Base-by-base conservation (phyloP, 306 rosid genomes). In the Gastrolobium villosum region DNA sequence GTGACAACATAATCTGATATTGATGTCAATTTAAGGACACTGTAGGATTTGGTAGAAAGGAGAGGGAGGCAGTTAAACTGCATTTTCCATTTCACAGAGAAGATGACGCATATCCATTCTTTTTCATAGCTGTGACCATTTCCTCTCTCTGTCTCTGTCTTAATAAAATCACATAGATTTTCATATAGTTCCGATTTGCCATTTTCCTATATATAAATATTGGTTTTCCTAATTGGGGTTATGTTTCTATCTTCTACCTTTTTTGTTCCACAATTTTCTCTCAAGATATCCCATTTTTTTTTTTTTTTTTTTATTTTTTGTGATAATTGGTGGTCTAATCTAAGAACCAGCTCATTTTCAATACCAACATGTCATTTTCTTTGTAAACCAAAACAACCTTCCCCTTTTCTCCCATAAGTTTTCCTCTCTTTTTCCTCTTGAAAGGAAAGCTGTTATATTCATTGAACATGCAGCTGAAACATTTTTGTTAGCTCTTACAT, bases 221-320 rank as follows among this genome's bases (percentile, higher is more conserved):
- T 84, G 72, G 8, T 48, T 49, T 80, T 84, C 76, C 91, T 88
- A 88, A 88, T 80, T 85, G 79, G 82, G 80, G 89, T 43, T 82
- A 36, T 75, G 45, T 74, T 76, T n/a, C 79, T 70, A 77, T 70
- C 81, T 75, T 74, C 61, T 46, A 66, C 71, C 81, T 44, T 45
- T 81, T 68, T 75, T 82, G 72, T 73, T 88, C 91, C 91, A 84
- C 91, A 86, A 81, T 71, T 91, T 80, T 53, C 91, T 89, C 91
- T 59, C 82, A 78, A 76, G 68, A 77, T 67, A 72, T 81, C 89
- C 69, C 70, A 72, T 44, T 73, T 79, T 72, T 65, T 82, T 82
- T 81, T 60, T 82, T 81, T n/a, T n/a, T n/a, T n/a, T n/a, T n/a
- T n/a, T n/a, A n/a, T n/a, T n/a, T n/a, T 60, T 76, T 5, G 72